These are phyloP conservation scores for Penicillium pulvis DNA, from an alignment of 495 filamentous ascomycete genomes.

Conservation along the genomic window DNA sequence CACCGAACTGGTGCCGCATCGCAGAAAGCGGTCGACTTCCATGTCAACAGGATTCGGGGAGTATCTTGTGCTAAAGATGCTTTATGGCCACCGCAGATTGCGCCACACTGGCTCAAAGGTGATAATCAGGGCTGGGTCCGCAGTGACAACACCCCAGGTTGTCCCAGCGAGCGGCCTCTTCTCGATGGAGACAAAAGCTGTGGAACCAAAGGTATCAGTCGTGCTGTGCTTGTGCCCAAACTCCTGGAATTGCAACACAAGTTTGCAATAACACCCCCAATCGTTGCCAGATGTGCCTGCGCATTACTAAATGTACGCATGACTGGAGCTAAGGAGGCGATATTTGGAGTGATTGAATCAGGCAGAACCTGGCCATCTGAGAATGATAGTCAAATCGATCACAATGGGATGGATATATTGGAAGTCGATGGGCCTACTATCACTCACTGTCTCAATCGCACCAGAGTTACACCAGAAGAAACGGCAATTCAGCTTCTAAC, in stretches of 20 bases:
- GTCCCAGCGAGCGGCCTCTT: neutral
- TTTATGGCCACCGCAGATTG: neutral
- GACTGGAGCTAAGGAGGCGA: slow-evolving; percentile 11
- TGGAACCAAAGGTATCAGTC: neutral
- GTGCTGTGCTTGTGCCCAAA: neutral
- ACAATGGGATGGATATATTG: slow-evolving; percentile 1
- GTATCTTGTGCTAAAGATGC: neutral
- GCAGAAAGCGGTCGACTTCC: neutral
- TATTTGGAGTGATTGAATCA: slow-evolving; percentile 7
- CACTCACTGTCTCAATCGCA: slow-evolving; percentile 4
- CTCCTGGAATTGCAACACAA: slow-evolving; percentile 3
- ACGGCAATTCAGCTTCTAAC: slow-evolving; percentile 5
- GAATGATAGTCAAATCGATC: neutral
- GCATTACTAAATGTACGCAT: slow-evolving; percentile 11
- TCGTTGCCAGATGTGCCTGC: slow-evolving; percentile 12
- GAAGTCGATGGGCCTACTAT: slow-evolving; percentile 17
- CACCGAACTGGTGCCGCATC: neutral
- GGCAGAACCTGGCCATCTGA: slow-evolving; percentile 11
- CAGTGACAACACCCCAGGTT: neutral
- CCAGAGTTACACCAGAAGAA: neutral
- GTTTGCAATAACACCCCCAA: slow-evolving; percentile 5
- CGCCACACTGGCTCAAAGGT: slow-evolving; percentile 2
- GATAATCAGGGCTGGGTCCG: neutral
- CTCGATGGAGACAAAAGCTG: slow-evolving; percentile 1
- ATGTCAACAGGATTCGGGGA: neutral